Evolutionary conservation across 331 rosid species (phyloP), one percentile per base, ranked within the genome.

Genomic region (Ulmus americana): DNA sequence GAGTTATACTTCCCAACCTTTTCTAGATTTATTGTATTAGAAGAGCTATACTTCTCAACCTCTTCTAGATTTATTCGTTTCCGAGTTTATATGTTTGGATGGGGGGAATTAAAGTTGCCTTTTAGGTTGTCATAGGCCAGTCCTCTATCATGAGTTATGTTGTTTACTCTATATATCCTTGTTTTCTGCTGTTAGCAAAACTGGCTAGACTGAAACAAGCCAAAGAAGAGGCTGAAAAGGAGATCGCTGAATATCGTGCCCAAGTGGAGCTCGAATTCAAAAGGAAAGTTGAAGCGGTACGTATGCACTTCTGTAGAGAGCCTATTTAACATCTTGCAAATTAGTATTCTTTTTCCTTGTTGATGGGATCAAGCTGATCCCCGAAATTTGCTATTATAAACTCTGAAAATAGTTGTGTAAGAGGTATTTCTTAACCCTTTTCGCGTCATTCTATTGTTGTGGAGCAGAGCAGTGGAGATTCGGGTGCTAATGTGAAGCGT

Each of bases 181-280:
- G 15, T 52, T 65, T 69, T 71, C 45, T 64, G 20, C 40, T 63
- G 20, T 39, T 58, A 91, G 97, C 85, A 22, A 88, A 91, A 91
- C 6, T 74, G 84, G 85, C 87, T 64, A 88, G 97, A 65, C 78
- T 91, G 82, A 91, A 86, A 73, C 88, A 86, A 72, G 96, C 97
- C 61, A 86, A 91, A 72, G 90, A 88, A 12, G 91, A 91, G 81
- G 96, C 97, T 4, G 91, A 72, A 56, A 86, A 58, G 86, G 96
- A 91, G 80, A 77, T 91, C 44, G 79, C 90, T 45, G 86, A 83
- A 68, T 82, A 76, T 61, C 85, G 95, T 28, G 80, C 82, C 46
- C 96, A 84, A 56, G 74, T 84, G 74, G 97, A 91, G 69, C 48
- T 15, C 16, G 84, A 88, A 72, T 91, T 84, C 72, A 91, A 91